Conservation (phyloP, 495 filamentous ascomycete genomes). For the Neurospora sp. region DNA sequence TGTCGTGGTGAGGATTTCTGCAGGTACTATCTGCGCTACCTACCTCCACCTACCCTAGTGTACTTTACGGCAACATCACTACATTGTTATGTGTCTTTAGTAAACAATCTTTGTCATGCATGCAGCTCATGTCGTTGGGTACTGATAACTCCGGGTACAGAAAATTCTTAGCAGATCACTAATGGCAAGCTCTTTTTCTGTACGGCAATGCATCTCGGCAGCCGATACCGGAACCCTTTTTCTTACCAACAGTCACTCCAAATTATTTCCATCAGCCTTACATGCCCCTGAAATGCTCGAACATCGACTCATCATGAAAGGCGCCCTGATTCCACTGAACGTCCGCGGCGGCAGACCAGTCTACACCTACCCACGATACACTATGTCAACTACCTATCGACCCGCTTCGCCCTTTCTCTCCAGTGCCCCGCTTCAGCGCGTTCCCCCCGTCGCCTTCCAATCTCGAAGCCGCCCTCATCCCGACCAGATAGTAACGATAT, state of each 20-base stretch:
- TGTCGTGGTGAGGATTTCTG: neutral
- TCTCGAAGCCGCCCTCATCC: neutral
- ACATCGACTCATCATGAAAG: neutral
- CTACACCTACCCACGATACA: neutral
- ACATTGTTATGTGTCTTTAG: neutral
- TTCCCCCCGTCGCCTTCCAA: neutral
- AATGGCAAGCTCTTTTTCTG: neutral
- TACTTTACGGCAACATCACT: neutral
- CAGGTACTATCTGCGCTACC: neutral
- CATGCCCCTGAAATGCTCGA: neutral
- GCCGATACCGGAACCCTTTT: neutral
- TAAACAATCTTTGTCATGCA: neutral
- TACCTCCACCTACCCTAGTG: neutral
- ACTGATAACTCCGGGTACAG: neutral
- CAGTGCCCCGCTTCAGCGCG: neutral
- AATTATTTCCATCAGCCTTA: neutral
- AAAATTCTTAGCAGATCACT: neutral
- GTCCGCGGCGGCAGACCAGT: neutral
- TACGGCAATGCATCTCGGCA: neutral
- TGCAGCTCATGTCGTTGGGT: neutral
- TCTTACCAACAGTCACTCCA: neutral
- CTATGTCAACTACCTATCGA: neutral
- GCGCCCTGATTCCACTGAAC: neutral
- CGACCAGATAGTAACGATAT: neutral
- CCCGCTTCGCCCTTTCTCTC: neutral